A percentile compares a stretch with the other conserved stretches of the same genome.
Evolutionary conservation across 306 rosid genomes (phyloP).

Genomic region (Oemleria cerasiformis): DNA sequence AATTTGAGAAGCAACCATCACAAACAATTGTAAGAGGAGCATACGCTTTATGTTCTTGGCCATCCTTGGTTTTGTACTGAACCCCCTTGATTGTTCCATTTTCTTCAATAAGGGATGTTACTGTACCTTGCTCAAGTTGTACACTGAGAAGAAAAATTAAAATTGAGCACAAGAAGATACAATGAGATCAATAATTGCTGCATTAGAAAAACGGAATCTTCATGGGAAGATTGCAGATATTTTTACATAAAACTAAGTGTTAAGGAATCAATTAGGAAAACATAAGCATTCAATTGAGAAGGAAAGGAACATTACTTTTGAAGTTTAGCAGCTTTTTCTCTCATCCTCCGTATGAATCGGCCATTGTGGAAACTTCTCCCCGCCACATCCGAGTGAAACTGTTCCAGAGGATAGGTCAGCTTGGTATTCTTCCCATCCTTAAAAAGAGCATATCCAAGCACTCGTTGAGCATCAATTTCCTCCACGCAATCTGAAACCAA

Average conservation of each 20-base stretch:
- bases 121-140: conserved; percentile 58
- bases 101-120: conserved; percentile 52
- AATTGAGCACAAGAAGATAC: background rate
- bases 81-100: conserved; percentile 56
- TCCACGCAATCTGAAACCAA: conserved; percentile 54
- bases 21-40: conserved; percentile 67
- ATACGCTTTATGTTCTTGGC: conserved; percentile 41
- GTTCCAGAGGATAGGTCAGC: conserved; percentile 58
- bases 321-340: conserved; percentile 54
- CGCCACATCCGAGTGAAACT: conserved; percentile 47
- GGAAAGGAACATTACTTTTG: conserved; percentile 38
- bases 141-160: conserved; percentile 34
- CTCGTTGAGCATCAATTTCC: conserved; percentile 61
- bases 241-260: background rate
- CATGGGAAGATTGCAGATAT: background rate
- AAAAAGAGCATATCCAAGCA: conserved; percentile 62
- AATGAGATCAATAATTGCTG: background rate
- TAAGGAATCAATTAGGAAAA: background rate
- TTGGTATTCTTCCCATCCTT: conserved; percentile 49
- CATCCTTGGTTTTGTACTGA: conserved; percentile 54
- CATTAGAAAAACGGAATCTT: background rate
- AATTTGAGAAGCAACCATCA: conserved; percentile 73
- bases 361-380: conserved; percentile 82
- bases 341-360: conserved; percentile 64
- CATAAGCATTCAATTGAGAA: background rate